These are phyloP conservation scores for Volutella citrinella DNA, from an alignment of 2,329 filamentous ascomycete genomes.

Conservation along the genomic window DNA sequence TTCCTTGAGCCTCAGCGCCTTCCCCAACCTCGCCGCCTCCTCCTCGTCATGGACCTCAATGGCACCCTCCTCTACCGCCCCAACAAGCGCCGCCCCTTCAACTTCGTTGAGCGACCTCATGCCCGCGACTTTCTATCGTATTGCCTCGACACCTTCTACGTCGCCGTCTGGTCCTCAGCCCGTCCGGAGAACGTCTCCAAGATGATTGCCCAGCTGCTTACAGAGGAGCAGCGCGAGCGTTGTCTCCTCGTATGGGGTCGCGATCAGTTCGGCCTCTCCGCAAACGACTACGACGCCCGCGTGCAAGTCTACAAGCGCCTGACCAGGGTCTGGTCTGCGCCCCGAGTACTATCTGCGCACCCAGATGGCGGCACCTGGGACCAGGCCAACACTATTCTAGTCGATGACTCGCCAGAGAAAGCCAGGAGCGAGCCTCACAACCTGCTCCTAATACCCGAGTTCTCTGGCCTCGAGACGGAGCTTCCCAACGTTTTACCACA, in stretches of 20 bases:
- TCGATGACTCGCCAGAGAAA: slow-evolving; percentile 84
- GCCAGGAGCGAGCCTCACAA: slow-evolving; percentile 81
- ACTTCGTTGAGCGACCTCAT: slow-evolving; percentile 65
- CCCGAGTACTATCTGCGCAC: slow-evolving; percentile 40
- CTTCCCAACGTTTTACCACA: slow-evolving; percentile 47
- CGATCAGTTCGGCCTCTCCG: slow-evolving; percentile 67
- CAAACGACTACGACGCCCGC: slow-evolving; percentile 62
- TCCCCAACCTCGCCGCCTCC: slow-evolving; percentile 55
- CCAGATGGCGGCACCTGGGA: slow-evolving; percentile 59
- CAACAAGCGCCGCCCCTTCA: slow-evolving; percentile 40
- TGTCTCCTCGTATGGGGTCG: slow-evolving; percentile 76
- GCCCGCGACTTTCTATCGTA: slow-evolving; percentile 69
- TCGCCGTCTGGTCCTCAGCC: slow-evolving; percentile 92
- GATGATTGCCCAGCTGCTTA: slow-evolving; percentile 67
- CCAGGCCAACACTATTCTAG: slow-evolving; percentile 82
- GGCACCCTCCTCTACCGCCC: slow-evolving; percentile 81
- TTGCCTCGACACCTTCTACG: slow-evolving; percentile 69
- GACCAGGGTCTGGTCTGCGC: slow-evolving; percentile 64
- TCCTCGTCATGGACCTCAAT: slow-evolving; percentile 90
- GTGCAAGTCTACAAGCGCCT: slow-evolving; percentile 91
- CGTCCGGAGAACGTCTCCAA: slow-evolving; percentile 65
- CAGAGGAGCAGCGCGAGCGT: slow-evolving; percentile 44
- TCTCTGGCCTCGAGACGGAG: slow-evolving; percentile 47
- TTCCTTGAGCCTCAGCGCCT: slow-evolving; percentile 39
- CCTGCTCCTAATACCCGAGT: slow-evolving; percentile 77